A percentile compares a stretch with the other conserved stretches of the same genome.
Evolutionary conservation across 306 rosid genomes (phyloP).

Genomic region (Acacia acuminata): DNA sequence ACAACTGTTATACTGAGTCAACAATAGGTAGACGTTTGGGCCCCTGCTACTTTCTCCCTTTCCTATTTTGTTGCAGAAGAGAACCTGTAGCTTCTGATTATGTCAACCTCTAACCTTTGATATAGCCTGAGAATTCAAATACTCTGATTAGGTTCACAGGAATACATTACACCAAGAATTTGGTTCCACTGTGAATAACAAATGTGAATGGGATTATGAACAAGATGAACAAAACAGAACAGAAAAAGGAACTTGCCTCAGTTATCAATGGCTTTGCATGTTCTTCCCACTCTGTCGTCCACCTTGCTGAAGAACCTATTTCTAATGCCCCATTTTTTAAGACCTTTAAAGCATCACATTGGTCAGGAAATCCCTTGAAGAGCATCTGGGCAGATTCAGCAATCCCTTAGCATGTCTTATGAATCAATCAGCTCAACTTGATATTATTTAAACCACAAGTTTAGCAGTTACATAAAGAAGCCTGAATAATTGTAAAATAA

Average conservation of each 20-base stretch:
- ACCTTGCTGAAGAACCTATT: slow-evolving; percentile 67
- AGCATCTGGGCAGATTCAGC: slow-evolving; percentile 60
- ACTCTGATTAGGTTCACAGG: slow-evolving; percentile 8
- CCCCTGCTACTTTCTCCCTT: slow-evolving; percentile 22
- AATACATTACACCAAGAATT: slow-evolving; percentile 1
- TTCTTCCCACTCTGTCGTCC: slow-evolving; percentile 91
- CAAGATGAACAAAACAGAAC: slow-evolving; percentile 13
- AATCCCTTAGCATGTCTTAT: slow-evolving; percentile 18
- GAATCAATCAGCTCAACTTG: neutral
- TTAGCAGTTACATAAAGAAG: slow-evolving; percentile 10
- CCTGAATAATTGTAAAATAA: neutral
- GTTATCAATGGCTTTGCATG: slow-evolving; percentile 81
- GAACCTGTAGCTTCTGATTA: slow-evolving; percentile 8
- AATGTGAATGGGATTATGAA: neutral
- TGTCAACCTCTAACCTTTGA: slow-evolving; percentile 29
- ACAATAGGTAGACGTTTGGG: slow-evolving; percentile 15
- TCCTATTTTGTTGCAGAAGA: slow-evolving; percentile 25
- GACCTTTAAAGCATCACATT: slow-evolving; percentile 57
- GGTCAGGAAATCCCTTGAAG: slow-evolving; percentile 86
- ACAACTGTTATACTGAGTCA: slow-evolving; percentile 7
- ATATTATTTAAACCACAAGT: neutral
- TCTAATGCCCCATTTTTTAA: slow-evolving; percentile 69
- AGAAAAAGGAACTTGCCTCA: slow-evolving; percentile 57
- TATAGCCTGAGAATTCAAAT: slow-evolving; percentile 43
- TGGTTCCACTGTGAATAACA: neutral